phyloP scores from a whole-genome alignment of 768 basidiomycete genomes.

The Galerina sulciceps region DNA sequence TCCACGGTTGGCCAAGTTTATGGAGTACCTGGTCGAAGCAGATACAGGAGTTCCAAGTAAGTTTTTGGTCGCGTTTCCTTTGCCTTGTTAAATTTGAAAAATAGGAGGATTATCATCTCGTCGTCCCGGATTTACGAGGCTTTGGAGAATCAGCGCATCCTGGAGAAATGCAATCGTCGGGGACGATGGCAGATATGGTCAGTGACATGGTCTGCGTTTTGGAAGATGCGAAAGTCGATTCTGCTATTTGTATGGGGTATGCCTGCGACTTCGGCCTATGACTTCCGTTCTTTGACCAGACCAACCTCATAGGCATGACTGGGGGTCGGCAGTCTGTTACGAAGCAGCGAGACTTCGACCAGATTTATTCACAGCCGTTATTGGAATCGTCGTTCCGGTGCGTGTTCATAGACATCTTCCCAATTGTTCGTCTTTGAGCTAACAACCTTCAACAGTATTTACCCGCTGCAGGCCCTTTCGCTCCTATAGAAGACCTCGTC shows the following conservation, averaged over 20 bases:
- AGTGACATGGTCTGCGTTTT: conserved; percentile 69
- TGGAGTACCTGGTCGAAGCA: conserved; percentile 81
- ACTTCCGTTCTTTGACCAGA: neutral
- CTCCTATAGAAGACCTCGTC: conserved; percentile 46
- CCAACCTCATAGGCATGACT: conserved; percentile 60
- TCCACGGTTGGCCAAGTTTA: conserved; percentile 81
- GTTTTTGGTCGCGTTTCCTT: neutral
- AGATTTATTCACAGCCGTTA: conserved; percentile 61
- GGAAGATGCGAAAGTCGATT: conserved; percentile 47
- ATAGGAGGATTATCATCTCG: conserved; percentile 63
- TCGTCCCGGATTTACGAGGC: conserved; percentile 69
- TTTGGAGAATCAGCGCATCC: conserved; percentile 74
- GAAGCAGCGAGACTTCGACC: conserved; percentile 72
- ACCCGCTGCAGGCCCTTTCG: conserved; percentile 51
- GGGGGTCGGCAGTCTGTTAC: conserved; percentile 72
- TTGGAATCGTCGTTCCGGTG: conserved; percentile 67
- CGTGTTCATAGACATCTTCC: conserved; percentile 16
- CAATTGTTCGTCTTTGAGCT: neutral
- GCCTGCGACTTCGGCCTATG: conserved; percentile 10
- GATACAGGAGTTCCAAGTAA: conserved; percentile 66
- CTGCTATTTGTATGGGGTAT: conserved; percentile 69
- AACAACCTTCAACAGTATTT: conserved; percentile 50
- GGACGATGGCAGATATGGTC: conserved; percentile 62
- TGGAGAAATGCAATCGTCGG: conserved; percentile 61
- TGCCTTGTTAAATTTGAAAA: neutral